These are phyloP conservation scores for Starmerella stellata DNA, from an alignment of 805 yeast genomes.

Conservation along the genomic window DNA sequence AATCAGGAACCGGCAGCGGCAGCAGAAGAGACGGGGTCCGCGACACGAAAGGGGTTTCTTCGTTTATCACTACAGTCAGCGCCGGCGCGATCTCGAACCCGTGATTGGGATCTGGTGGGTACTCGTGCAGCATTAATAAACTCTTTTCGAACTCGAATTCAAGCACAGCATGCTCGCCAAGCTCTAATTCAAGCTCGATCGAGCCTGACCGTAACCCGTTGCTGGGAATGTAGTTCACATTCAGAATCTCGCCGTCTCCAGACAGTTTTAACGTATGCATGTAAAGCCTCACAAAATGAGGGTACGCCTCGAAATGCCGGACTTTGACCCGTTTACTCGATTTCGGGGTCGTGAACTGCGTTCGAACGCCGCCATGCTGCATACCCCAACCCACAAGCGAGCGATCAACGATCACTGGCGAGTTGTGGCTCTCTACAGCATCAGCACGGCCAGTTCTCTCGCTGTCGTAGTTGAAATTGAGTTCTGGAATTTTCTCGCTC, in stretches of 20 bases:
- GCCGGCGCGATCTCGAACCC: constrained; percentile 94
- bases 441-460: constrained; percentile 30
- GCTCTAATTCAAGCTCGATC: constrained; percentile 30
- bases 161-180: constrained; percentile 25
- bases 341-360: constrained; percentile 51
- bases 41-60: constrained; percentile 28
- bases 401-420: constrained; percentile 60
- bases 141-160: constrained; percentile 77
- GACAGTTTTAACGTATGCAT: constrained; percentile 40
- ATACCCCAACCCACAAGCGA: constrained; percentile 84
- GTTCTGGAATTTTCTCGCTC: neutral
- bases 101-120: constrained; percentile 99
- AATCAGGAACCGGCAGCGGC: constrained; percentile 89
- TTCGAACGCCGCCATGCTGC: constrained; percentile 75
- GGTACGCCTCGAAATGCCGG: constrained; percentile 60
- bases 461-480: constrained; percentile 29
- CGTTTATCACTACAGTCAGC: constrained; percentile 9
- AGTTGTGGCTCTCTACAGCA: constrained; percentile 17
- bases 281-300: constrained; percentile 83
- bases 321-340: constrained; percentile 31
- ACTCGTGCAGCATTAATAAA: constrained; percentile 65
- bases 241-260: constrained; percentile 18
- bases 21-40: constrained; percentile 77
- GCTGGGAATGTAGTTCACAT: constrained; percentile 46
- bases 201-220: constrained; percentile 65